These are phyloP conservation scores for Globisporangium abappressorium DNA, from an alignment of 352 stramenopile species.

Conservation along the genomic window DNA sequence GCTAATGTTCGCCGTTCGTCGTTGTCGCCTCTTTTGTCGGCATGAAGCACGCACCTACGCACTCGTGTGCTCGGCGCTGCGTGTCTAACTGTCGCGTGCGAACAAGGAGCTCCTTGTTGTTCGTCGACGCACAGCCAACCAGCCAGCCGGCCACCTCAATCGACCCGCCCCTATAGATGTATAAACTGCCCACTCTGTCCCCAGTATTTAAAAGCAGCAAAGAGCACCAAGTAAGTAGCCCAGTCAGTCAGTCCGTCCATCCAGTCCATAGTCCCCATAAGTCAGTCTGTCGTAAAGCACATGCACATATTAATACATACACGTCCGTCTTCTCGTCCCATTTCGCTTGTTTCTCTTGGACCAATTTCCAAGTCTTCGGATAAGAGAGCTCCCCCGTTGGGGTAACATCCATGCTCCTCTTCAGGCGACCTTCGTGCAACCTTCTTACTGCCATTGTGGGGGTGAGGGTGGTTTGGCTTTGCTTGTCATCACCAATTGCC, in stretches of 20 bases:
- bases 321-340: not conserved
- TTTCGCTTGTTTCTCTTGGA: not conserved
- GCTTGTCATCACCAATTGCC: not conserved
- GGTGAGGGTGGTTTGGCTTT: not conserved
- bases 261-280: not conserved
- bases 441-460: not conserved
- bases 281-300: not conserved
- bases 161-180: constrained; percentile 5
- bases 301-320: not conserved
- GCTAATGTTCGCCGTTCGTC: not conserved
- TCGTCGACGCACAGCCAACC: not conserved
- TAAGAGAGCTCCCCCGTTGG: not conserved
- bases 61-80: not conserved
- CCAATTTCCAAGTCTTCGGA: not conserved
- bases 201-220: constrained; percentile 20
- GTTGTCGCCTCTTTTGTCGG: not conserved
- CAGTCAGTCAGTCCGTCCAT: not conserved
- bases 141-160: not conserved
- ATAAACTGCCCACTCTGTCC: constrained; percentile 4
- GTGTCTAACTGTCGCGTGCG: not conserved
- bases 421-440: constrained; percentile 5
- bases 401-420: not conserved
- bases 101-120: not conserved
- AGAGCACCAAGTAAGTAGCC: not conserved
- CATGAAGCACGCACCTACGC: not conserved